Percentiles rank a stretch among this genome's conserved stretches.
Evolutionary conservation across 192 early-diverging fungal genomes (phyloP).

Genomic region (Diversispora epigaea): DNA sequence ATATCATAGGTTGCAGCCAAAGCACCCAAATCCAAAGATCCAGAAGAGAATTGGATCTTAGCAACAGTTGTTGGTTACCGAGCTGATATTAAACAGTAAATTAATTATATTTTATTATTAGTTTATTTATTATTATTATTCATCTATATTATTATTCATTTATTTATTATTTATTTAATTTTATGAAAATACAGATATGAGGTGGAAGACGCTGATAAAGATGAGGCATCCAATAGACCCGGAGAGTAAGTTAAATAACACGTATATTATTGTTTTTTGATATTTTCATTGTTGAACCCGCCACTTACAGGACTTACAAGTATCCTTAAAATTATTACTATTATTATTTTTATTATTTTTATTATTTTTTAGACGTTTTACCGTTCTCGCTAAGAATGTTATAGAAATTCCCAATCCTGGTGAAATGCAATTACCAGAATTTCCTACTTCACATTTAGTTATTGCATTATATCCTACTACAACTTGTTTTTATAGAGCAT

Average conservation of each 20-base stretch:
- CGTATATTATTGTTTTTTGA: neutral
- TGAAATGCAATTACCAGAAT: slow-evolving; percentile 42
- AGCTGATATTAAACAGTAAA: slow-evolving; percentile 52
- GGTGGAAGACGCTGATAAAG: slow-evolving; percentile 58
- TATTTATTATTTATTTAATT: too few relatives aligned
- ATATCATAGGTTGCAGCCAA: slow-evolving; percentile 49
- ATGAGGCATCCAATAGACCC: slow-evolving; percentile 50
- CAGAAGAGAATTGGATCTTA: slow-evolving; percentile 56
- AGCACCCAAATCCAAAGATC: slow-evolving; percentile 52
- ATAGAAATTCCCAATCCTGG: slow-evolving; percentile 47
- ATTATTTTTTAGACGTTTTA: slow-evolving; percentile 44
- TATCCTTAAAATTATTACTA: neutral
- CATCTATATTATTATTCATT: too few relatives aligned
- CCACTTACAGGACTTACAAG: too few relatives aligned
- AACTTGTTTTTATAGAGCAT: slow-evolving; percentile 59
- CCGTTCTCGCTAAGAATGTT: slow-evolving; percentile 46
- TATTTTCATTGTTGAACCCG: neutral
- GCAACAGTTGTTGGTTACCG: slow-evolving; percentile 48
- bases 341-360: neutral
- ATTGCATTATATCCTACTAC: slow-evolving; percentile 56
- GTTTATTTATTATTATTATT: too few relatives aligned
- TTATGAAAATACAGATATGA: slow-evolving; percentile 51
- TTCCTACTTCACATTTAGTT: slow-evolving; percentile 44
- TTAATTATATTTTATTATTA: neutral
- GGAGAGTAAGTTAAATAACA: slow-evolving; percentile 33